Conservation (phyloP, 169 alveolate species). For the Plasmodium relictum region DNA sequence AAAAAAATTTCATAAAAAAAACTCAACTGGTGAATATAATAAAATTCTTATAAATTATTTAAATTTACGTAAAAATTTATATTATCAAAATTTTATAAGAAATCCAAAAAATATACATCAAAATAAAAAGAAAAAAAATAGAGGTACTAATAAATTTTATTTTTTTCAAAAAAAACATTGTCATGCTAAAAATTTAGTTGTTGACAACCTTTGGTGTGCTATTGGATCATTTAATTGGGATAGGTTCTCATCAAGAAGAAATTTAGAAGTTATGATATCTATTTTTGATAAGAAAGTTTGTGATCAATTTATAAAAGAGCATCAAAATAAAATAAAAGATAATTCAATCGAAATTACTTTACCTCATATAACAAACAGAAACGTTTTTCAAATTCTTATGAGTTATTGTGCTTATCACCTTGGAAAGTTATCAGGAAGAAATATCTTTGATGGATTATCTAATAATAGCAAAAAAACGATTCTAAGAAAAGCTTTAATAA, state of each 20-base stretch:
- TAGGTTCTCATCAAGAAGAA: slow-evolving; percentile 83
- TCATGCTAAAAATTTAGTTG: slow-evolving; percentile 82
- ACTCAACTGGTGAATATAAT: background rate
- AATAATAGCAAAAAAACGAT: slow-evolving; percentile 35
- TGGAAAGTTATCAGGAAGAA: slow-evolving; percentile 24
- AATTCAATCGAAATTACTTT: slow-evolving; percentile 22
- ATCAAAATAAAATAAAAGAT: slow-evolving; percentile 7
- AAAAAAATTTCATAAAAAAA: background rate
- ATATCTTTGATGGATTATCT: slow-evolving; percentile 31
- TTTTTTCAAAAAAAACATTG: slow-evolving; percentile 83
- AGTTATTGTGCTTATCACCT: slow-evolving; percentile 60
- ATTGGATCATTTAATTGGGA: slow-evolving; percentile 86
- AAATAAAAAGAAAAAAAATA: slow-evolving; percentile 20
- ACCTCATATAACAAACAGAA: slow-evolving; percentile 20
- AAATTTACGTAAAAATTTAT: slow-evolving; percentile 29
- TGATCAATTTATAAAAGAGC: slow-evolving; percentile 38
- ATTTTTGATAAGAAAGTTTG: slow-evolving; percentile 71
- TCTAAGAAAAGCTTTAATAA: slow-evolving; percentile 34
- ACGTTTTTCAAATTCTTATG: slow-evolving; percentile 9
- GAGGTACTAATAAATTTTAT: slow-evolving; percentile 71
- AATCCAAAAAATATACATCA: background rate
- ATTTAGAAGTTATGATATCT: slow-evolving; percentile 83
- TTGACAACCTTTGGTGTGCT: slow-evolving; percentile 85
- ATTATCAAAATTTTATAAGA: background rate
- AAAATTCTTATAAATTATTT: background rate